Conservation (phyloP, 441 rosid genomes). For the Adansonia grandidieri region DNA sequence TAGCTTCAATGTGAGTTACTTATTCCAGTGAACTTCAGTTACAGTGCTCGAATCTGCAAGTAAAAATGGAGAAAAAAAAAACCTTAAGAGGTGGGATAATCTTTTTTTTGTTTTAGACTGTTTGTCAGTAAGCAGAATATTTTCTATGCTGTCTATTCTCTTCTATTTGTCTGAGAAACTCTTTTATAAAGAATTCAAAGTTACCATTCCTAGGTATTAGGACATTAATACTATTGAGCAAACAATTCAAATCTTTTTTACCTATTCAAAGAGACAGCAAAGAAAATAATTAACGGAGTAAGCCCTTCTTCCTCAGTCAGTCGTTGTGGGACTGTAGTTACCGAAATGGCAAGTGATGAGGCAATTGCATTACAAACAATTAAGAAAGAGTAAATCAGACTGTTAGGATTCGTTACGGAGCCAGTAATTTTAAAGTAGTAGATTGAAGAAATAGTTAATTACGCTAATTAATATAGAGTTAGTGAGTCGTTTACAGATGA, state of each 20-base stretch:
- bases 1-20: constrained; percentile 24
- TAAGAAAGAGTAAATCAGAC: constrained; percentile 22
- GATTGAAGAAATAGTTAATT: neutral
- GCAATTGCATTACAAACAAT: constrained; percentile 4
- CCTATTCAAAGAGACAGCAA: constrained; percentile 21
- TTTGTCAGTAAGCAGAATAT: constrained; percentile 28
- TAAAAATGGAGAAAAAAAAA: constrained; percentile 30
- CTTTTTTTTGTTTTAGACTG: constrained; percentile 30
- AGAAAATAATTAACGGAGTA: constrained; percentile 22
- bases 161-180: constrained; percentile 10
- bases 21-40: constrained; percentile 24
- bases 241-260: constrained; percentile 31
- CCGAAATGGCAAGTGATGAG: neutral
- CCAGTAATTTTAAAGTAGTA: neutral
- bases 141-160: neutral
- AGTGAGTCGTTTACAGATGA: neutral
- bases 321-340: neutral
- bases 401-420: constrained; percentile 27
- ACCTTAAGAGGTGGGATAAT: constrained; percentile 20
- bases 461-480: neutral
- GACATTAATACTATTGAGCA: constrained; percentile 26
- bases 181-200: neutral
- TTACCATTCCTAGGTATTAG: constrained; percentile 29
- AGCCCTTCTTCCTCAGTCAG: neutral
- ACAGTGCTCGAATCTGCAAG: constrained; percentile 31